Conservation (phyloP, 202 grass and related monocot genomes). For the Panicum hallii region DNA sequence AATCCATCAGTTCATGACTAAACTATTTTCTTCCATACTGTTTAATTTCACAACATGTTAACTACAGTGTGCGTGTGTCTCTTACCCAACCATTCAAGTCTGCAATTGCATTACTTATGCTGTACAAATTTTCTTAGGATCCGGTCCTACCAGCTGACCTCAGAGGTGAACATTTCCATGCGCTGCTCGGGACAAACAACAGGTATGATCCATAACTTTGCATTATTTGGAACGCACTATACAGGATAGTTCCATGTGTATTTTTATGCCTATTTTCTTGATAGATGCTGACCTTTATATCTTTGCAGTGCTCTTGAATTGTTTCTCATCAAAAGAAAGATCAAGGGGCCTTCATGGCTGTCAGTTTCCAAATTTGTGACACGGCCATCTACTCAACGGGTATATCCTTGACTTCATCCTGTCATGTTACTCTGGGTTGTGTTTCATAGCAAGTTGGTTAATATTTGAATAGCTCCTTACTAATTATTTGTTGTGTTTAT, state of each 20-base stretch:
- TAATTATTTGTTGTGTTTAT: conserved; percentile 21
- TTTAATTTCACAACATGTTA: not conserved
- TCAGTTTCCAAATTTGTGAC: conserved; percentile 80
- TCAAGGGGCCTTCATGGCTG: conserved; percentile 96
- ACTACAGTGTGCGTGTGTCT: not conserved
- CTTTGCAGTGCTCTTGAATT: conserved; percentile 86
- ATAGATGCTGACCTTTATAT: conserved; percentile 41
- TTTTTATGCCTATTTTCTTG: conserved; percentile 28
- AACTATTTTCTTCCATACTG: not conserved
- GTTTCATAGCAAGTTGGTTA: conserved; percentile 27
- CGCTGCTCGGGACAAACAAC: conserved; percentile 81
- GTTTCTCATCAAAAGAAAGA: conserved; percentile 94
- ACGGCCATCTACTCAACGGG: conserved; percentile 68
- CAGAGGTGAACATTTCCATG: conserved; percentile 87
- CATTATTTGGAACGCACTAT: not conserved
- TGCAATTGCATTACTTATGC: conserved; percentile 30
- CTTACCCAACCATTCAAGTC: conserved; percentile 16
- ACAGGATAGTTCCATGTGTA: not conserved
- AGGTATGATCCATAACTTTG: conserved; percentile 64
- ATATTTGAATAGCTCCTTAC: conserved; percentile 9
- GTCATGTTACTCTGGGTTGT: conserved; percentile 25
- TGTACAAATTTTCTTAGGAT: conserved; percentile 64
- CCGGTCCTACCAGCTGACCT: conserved; percentile 66
- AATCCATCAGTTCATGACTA: not conserved
- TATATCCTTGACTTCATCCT: conserved; percentile 40